Evolutionary conservation across 208 protist genomes (phyloP), one percentile per base, ranked within the genome.

Genomic region (Leishmania lainsoni): DNA sequence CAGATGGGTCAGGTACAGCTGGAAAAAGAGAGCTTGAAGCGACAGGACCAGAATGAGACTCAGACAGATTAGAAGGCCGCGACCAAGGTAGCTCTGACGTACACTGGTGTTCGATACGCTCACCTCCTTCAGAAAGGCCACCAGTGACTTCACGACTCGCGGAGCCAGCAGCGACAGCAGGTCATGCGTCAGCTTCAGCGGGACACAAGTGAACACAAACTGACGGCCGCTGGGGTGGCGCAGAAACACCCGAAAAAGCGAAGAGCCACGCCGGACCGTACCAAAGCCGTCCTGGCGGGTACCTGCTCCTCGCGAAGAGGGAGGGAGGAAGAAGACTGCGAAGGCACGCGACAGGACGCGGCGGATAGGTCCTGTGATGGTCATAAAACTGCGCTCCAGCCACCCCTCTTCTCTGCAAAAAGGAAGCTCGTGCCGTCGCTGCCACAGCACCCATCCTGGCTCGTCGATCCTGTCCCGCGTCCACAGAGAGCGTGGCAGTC

Each of bases 1-100:
- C 35, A 96, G 84, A 56, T 95, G 89, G 71, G 80, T 84, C 52
- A 95, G 81, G 81, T 96, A 96, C 59, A 83, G 76, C 77, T 96
- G 93, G 49, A 92, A 92, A 56, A 94, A 80, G 54, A 96, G 74
- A 10, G 84, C 88, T 76, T 93, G 93, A 48, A 86, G 68, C 42
- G 91, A 78, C 35, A 93, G 70, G 16, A 89, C 83, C 26, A 85
- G 69, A 39, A 94, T 85, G 32, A 94, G 78, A 39, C 85, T 70
- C 10, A 75, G 79, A 63, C 90, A 92, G 61, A 93, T 80, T n/a
- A 76, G 45, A 56, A 95, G 65, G 42, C 91, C 91, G 52, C 81
- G 80, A 66, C 79, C 63, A 39, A 93, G 83, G 74, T 82, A 79
- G 32, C 56, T 73, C 61, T 86, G 83, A 14, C 83, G 75, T 14